Evolutionary conservation across 176 grass and related monocot species (phyloP), one percentile per base, ranked within the genome.

Genomic region (Puya raimondii): DNA sequence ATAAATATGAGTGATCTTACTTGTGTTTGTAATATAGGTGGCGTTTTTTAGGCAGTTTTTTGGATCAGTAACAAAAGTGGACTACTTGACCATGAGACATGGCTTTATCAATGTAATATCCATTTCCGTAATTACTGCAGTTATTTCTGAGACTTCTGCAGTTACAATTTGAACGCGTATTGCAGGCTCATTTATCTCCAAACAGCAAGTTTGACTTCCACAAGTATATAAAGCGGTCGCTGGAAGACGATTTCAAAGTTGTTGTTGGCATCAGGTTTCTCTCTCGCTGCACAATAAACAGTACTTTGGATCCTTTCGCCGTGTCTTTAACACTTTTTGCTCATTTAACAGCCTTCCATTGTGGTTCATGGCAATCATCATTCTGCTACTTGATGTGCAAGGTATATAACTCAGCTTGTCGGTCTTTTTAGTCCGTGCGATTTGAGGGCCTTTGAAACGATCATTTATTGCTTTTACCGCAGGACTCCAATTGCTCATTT

Each of bases 171-270:
- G 1, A 7, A 8, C 9, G n/a, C 10, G 18, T 59, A 3, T 65
- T 80, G 9, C 74, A 96, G 92, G 83, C 81, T 70, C 92, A 96
- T 87, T 81, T 96, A 84, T 77, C 85, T 70, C 83, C 78, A 3
- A 84, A 82, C 29, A 87, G 65, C 49, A 92, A 72, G 53, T 97
- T 97, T 77, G 78, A 97, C 64, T 97, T 97, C 50, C 82, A 70
- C 6, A 97, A 85, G 72, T 92, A 92, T 65, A 97, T 97, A 49
- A 92, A 87, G 23, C 83, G 84, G 16, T 85, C 94, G 21, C 51
- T 92, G 58, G 89, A 97, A 78, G 89, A 97, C 80, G 94, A 93
- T 87, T 99, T 90, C 50, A 99, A 99, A 74, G 79, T 75, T 69
- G 84, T 99, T 72, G 89, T 90, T 53, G 84, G 93, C 51, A 92